phyloP scores from a whole-genome alignment of 176 grass and related monocot genomes.

The Oryza glaberrima region DNA sequence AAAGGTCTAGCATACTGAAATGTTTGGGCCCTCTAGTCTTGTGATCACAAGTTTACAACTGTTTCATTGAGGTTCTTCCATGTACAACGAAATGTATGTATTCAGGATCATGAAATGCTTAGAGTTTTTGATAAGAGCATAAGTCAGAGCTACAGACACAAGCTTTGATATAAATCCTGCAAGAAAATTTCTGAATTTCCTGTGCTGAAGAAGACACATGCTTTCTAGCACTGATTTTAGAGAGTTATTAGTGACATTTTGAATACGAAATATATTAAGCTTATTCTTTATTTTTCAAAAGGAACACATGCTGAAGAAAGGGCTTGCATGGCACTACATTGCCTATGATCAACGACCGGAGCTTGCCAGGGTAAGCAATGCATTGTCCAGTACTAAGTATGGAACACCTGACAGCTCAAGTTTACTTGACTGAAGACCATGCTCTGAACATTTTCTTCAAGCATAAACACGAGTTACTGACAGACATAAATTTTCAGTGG shows the following conservation, averaged over 20 bases:
- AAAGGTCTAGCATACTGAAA: not conserved
- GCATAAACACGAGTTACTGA: conserved; percentile 12
- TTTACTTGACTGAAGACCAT: not conserved
- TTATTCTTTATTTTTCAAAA: not conserved
- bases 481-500: conserved; percentile 60
- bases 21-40: not conserved
- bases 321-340: conserved; percentile 80
- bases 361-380: conserved; percentile 57
- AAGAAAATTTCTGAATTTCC: not conserved
- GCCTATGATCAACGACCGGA: conserved; percentile 63
- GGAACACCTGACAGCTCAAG: not conserved
- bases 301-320: conserved; percentile 88
- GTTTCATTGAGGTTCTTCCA: not conserved
- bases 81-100: not conserved
- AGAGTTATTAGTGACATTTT: not conserved
- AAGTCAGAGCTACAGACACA: not conserved
- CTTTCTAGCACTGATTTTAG: not conserved
- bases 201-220: conserved; percentile 13
- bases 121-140: not conserved
- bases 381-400: not conserved
- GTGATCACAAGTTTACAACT: not conserved
- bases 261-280: not conserved
- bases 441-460: conserved; percentile 5
- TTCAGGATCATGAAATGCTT: not conserved
- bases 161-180: not conserved